phyloP scores from a whole-genome alignment of 1,139 yeast genomes.

The Sugiyamaella novakii region DNA sequence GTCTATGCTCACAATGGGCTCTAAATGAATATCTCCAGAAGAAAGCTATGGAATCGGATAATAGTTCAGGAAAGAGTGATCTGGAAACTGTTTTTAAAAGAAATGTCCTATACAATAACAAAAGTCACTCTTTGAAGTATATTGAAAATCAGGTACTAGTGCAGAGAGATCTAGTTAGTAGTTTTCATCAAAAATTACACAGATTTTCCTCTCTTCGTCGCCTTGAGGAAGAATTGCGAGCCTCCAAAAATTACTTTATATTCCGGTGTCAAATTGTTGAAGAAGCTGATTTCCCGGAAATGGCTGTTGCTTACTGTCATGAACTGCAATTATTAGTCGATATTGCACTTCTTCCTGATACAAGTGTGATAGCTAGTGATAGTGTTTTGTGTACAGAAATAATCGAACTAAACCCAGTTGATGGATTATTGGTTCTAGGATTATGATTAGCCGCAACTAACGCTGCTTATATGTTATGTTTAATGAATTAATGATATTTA shows the following conservation, averaged over 20 bases:
- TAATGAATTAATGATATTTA: background rate
- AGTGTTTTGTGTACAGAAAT: slow-evolving; percentile 41
- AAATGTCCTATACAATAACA: background rate
- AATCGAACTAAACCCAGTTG: slow-evolving; percentile 37
- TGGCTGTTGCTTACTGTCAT: slow-evolving; percentile 36
- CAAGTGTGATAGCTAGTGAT: slow-evolving; percentile 38
- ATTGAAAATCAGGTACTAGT: slow-evolving; percentile 8
- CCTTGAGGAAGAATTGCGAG: slow-evolving; percentile 30
- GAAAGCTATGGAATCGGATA: background rate
- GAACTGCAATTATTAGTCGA: slow-evolving; percentile 36
- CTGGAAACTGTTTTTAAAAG: slow-evolving; percentile 4
- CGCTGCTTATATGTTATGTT: background rate
- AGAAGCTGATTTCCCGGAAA: slow-evolving; percentile 30
- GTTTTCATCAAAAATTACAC: slow-evolving; percentile 22
- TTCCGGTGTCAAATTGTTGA: slow-evolving; percentile 34
- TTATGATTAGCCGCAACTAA: background rate
- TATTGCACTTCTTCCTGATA: slow-evolving; percentile 29
- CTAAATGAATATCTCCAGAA: slow-evolving; percentile 16
- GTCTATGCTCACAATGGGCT: slow-evolving; percentile 30
- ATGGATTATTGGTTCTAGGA: slow-evolving; percentile 38
- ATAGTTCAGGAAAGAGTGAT: no score
- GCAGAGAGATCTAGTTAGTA: slow-evolving; percentile 21
- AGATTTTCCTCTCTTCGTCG: slow-evolving; percentile 28
- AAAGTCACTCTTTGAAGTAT: background rate
- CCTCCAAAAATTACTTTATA: slow-evolving; percentile 27